These are phyloP conservation scores for Lipomyces mesembrius DNA, from an alignment of 805 yeast genomes.

Conservation along the genomic window DNA sequence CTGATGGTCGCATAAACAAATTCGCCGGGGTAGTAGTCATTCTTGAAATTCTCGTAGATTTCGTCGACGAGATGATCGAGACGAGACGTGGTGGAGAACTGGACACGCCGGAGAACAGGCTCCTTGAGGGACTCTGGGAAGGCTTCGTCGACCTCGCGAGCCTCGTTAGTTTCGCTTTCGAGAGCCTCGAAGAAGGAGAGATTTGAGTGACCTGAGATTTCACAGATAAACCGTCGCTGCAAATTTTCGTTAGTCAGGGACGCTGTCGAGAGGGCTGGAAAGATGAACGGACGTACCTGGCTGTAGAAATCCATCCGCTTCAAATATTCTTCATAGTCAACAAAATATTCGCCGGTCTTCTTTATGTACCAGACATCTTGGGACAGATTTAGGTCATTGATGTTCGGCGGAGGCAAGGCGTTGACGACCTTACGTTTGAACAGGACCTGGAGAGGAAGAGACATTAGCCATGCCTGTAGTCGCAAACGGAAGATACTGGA, in stretches of 20 bases:
- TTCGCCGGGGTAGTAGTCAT: conserved; percentile 92
- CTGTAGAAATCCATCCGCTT: conserved; percentile 49
- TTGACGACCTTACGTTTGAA: conserved; percentile 48
- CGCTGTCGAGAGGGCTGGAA: too few relatives aligned
- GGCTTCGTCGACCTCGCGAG: conserved; percentile 64
- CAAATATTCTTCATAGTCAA: conserved; percentile 74
- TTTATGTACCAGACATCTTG: conserved; percentile 77
- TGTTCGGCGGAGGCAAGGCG: conserved; percentile 36
- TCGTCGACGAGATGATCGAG: conserved; percentile 87
- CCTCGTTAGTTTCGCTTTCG: conserved; percentile 58
- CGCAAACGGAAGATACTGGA: background rate
- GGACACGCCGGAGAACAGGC: conserved; percentile 84
- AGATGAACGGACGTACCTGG: conserved; percentile 35
- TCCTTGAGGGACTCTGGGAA: conserved; percentile 93
- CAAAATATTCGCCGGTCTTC: conserved; percentile 88
- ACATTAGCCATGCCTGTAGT: background rate
- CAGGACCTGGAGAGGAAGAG: conserved; percentile 43
- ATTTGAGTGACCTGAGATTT: conserved; percentile 91
- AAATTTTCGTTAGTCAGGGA: background rate
- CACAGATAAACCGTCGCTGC: conserved; percentile 83
- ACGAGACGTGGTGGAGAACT: conserved; percentile 79
- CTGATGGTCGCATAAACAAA: conserved; percentile 61
- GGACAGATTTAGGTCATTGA: conserved; percentile 29
- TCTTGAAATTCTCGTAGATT: conserved; percentile 73
- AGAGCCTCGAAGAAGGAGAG: conserved; percentile 89